A percentile compares a stretch with the other conserved stretches of the same genome.
These are phyloP conservation scores for Leptographium galeiforme DNA, from an alignment of 2,329 filamentous ascomycete genomes.

Conservation along the genomic window DNA sequence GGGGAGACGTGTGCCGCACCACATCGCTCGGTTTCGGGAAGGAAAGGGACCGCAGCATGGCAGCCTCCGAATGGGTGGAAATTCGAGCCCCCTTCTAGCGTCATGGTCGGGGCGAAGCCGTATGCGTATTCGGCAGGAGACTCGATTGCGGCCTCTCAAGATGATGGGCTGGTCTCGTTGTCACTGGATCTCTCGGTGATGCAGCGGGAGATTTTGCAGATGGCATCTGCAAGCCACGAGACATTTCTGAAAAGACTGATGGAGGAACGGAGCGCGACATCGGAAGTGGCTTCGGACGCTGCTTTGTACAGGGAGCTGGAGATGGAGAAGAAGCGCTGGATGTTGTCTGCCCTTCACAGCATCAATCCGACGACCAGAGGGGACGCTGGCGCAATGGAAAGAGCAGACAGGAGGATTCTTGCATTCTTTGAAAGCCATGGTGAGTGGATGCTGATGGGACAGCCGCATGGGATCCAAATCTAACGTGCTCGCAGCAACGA, in stretches of 20 bases:
- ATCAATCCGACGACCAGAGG: constrained; percentile 23
- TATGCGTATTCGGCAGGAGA: background rate
- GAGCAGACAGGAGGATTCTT: constrained; percentile 22
- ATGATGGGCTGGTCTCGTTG: constrained; percentile 10
- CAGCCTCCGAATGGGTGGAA: constrained; percentile 1
- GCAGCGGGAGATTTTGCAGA: constrained; percentile 39
- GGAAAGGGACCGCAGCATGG: background rate
- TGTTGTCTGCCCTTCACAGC: constrained; percentile 29
- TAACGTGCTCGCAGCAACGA: constrained; percentile 23
- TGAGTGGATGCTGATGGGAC: constrained; percentile 15
- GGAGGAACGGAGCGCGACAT: constrained; percentile 34
- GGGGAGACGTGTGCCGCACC: background rate
- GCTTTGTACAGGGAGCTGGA: constrained; percentile 38
- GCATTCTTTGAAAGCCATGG: constrained; percentile 39
- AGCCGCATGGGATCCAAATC: background rate
- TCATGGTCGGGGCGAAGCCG: background rate
- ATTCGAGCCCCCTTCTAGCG: background rate
- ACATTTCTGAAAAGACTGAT: constrained; percentile 41
- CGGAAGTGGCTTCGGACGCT: constrained; percentile 32
- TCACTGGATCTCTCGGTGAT: constrained; percentile 24
- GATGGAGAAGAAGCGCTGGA: constrained; percentile 24
- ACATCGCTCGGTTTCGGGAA: background rate
- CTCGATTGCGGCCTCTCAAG: background rate
- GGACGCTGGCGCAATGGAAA: background rate
- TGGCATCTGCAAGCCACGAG: constrained; percentile 38